Evolutionary conservation across 139 green algal species (phyloP).

Genomic region (Chlorella sp.): DNA sequence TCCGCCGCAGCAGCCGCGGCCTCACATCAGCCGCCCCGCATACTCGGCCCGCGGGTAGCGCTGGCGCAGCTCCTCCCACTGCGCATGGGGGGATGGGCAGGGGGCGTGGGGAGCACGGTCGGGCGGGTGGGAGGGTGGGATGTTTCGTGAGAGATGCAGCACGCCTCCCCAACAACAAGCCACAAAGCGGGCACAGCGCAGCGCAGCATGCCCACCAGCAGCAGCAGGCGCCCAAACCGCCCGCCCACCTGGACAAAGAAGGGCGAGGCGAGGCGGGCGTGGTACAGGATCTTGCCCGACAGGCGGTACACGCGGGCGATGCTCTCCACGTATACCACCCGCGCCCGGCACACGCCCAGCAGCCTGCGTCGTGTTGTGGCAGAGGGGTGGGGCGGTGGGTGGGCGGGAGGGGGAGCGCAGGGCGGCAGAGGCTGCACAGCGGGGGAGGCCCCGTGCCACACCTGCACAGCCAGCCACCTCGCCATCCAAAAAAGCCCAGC

Average conservation of each 20-base stretch:
- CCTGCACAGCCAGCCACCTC: too few relatives aligned
- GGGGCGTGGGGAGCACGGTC: not conserved
- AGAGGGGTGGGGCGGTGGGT: too few relatives aligned
- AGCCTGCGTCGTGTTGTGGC: too few relatives aligned
- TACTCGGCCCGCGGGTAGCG: conserved; percentile 65
- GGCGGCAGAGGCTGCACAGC: too few relatives aligned
- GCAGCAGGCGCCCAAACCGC: too few relatives aligned
- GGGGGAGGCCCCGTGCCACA: too few relatives aligned
- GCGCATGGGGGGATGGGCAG: not conserved
- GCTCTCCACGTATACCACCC: conserved; percentile 89
- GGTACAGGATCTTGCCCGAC: conserved; percentile 87
- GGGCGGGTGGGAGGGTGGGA: too few relatives aligned
- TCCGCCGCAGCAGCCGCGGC: not conserved
- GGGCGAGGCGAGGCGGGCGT: conserved; percentile 63
- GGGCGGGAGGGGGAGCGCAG: too few relatives aligned
- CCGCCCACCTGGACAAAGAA: conserved; percentile 67
- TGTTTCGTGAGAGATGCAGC: too few relatives aligned
- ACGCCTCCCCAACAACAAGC: too few relatives aligned
- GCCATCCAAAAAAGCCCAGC: too few relatives aligned
- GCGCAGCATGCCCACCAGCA: not conserved
- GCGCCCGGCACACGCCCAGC: conserved; percentile 41
- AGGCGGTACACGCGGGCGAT: conserved; percentile 81
- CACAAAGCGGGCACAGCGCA: not conserved
- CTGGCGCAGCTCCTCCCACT: conserved; percentile 73
- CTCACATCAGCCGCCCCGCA: conserved; percentile 75